Percentiles rank a stretch among this genome's conserved stretches.
Evolutionary conservation across 2,329 filamentous ascomycete genomes (phyloP).

Genomic region (Exophiala phaeomuriformis): DNA sequence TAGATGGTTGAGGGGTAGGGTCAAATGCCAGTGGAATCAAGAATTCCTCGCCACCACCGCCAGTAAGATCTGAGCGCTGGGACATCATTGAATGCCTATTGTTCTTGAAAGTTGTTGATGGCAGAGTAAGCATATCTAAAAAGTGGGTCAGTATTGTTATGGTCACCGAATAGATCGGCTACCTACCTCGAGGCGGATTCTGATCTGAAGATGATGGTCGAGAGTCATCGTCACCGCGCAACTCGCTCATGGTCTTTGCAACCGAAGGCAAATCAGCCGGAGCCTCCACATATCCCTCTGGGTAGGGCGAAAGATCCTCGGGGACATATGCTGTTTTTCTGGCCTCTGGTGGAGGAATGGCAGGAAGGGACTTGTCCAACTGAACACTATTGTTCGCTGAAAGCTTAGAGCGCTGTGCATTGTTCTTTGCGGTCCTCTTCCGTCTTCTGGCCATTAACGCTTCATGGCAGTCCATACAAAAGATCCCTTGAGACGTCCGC

Average conservation of each 20-base stretch:
- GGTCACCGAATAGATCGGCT: constrained; percentile 3
- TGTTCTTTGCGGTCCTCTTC: constrained; percentile 51
- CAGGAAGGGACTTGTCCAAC: constrained; percentile 86
- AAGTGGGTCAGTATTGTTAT: constrained; percentile 9
- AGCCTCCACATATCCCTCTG: constrained; percentile 34
- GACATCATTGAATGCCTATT: constrained; percentile 67
- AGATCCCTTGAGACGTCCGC: constrained; percentile 94
- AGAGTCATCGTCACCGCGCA: constrained; percentile 17
- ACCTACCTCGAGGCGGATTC: constrained; percentile 16
- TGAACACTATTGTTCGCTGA: constrained; percentile 44
- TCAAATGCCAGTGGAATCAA: constrained; percentile 71
- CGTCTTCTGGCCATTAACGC: constrained; percentile 86
- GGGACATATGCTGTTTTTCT: constrained; percentile 22
- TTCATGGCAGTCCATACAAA: constrained; percentile 98
- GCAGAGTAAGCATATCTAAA: constrained; percentile 59
- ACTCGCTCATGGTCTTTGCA: constrained; percentile 22
- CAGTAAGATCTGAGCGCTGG: constrained; percentile 48
- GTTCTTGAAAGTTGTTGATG: constrained; percentile 68
- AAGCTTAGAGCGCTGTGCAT: constrained; percentile 28
- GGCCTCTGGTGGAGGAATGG: constrained; percentile 62
- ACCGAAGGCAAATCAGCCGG: constrained; percentile 22
- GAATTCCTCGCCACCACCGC: constrained; percentile 56
- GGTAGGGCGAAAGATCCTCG: constrained; percentile 47
- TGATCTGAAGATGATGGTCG: constrained; percentile 20
- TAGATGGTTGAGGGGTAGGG: constrained; percentile 53